Evolutionary conservation across 2,329 filamentous ascomycete genomes (phyloP).

Genomic region (Colletotrichum sp.): DNA sequence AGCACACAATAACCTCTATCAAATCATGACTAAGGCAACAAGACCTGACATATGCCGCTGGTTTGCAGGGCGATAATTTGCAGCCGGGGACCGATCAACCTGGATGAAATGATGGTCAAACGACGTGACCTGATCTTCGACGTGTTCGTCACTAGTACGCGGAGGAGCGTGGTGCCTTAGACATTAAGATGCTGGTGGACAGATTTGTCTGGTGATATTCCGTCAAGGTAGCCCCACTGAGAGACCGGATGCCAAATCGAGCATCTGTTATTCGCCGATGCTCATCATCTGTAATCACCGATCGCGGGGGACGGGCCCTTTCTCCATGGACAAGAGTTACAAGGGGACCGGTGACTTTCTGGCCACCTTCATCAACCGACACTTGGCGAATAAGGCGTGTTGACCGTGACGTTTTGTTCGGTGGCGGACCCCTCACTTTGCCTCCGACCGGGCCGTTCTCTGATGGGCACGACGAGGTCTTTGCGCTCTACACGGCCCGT

Average conservation of each 20-base stretch:
- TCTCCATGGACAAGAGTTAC: not conserved
- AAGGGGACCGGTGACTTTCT: not conserved
- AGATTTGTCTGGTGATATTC: not conserved
- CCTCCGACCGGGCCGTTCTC: not conserved
- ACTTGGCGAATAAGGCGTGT: not conserved
- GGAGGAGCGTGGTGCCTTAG: not conserved
- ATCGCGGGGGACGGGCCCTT: not conserved
- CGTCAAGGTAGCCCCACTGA: not conserved
- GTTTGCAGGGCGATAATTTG: not conserved
- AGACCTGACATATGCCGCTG: not conserved
- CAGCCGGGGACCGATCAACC: not conserved
- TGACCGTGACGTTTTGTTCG: not conserved
- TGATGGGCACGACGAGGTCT: not conserved
- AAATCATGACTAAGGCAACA: not conserved
- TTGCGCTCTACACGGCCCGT: not conserved
- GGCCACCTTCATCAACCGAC: not conserved
- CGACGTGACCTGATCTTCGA: not conserved
- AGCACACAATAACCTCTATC: not conserved
- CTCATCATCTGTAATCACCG: not conserved
- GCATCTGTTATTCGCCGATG: not conserved
- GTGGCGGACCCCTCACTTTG: conserved; percentile 10
- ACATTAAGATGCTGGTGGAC: not conserved
- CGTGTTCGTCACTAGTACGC: not conserved
- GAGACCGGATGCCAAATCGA: not conserved
- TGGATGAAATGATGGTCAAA: not conserved